Evolutionary conservation across 106 monocot species (phyloP), one percentile per base, ranked within the genome.

Genomic region (Hemerocallis citrina): DNA sequence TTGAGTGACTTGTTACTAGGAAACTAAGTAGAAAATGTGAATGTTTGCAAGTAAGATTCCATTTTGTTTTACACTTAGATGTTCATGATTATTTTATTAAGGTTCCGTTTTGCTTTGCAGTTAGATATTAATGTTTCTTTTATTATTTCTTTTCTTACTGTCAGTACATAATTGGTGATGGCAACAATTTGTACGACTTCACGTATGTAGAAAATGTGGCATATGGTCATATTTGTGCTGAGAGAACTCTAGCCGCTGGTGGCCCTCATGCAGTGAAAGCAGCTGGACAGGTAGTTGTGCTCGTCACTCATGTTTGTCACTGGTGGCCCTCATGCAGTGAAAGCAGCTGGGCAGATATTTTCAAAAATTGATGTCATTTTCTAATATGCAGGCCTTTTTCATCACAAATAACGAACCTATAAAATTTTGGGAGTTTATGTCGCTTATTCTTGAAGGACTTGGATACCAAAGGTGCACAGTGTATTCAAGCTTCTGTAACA

Each of bases 161-260:
- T 11, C 74, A 98, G 98, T 98, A 47, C 68, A 85, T 98, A 13
- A 82, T 98, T 45, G 98, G 98, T 27, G 88, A 88, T 78, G 98
- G 98, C 52, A 72, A 80, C 59, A 98, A 98, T 57, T 16, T 81
- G 50, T 92, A 88, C 78, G 98, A 98, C 72, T 98, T 98, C 77
- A 98, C 98, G n/a, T 92, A 88, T 78, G 98, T 98, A 52, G 98
- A 98, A 74, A 98, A 98, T 85, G 98, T 98, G 34, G 98, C 92
- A 68, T 64, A 92, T 88, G 98, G 77, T 55, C 98, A 92, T 74
- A 36, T 98, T 61, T 92, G 98, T 76, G 98, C 98, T n/a, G 98
- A 98, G 68, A 63, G 61, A 73, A 77, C 98, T 59, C 75, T 98
- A 35, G 84, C 98, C 23, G 64, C 81, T 44, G 81, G 59, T 50